These are phyloP conservation scores for Magnusiomyces ingens DNA, from an alignment of 1,139 yeast genomes.

Conservation along the genomic window DNA sequence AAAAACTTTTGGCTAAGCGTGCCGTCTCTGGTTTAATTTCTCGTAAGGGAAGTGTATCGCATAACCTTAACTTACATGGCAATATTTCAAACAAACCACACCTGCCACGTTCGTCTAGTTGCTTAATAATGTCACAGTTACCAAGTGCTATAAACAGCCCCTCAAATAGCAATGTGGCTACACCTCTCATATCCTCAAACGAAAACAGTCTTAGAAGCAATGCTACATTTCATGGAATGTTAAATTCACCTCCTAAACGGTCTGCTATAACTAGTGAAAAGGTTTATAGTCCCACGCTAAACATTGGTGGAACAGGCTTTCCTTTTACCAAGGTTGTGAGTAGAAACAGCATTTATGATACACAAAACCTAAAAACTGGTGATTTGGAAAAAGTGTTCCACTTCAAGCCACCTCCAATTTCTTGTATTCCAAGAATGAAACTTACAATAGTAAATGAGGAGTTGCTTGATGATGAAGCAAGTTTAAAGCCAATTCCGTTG, in stretches of 20 bases:
- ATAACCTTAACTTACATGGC: neutral
- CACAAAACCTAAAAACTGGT: neutral
- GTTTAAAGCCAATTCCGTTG: constrained; percentile 28
- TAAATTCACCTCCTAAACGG: constrained; percentile 18
- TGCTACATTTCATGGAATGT: constrained; percentile 15
- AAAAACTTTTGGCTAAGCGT: constrained; percentile 21
- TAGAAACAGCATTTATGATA: constrained; percentile 19
- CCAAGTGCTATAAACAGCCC: constrained; percentile 3
- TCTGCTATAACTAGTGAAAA: constrained; percentile 11
- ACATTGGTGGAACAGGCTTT: constrained; percentile 11
- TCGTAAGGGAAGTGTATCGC: constrained; percentile 6
- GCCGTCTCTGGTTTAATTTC: constrained; percentile 28
- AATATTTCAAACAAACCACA: neutral
- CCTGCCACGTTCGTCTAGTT: neutral
- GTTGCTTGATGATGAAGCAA: constrained; percentile 45
- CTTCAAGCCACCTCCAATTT: neutral
- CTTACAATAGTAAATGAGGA: constrained; percentile 52
- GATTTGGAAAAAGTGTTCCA: constrained; percentile 7
- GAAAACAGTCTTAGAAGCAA: constrained; percentile 3
- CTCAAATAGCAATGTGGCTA: constrained; percentile 9
- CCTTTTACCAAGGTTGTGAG: constrained; percentile 19
- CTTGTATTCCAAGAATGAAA: constrained; percentile 23
- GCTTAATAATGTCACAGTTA: neutral
- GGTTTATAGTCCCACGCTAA: neutral
- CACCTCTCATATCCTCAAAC: constrained; percentile 10